Base-by-base conservation (phyloP, 202 grass and related monocot genomes). In the Zizania palustris region DNA sequence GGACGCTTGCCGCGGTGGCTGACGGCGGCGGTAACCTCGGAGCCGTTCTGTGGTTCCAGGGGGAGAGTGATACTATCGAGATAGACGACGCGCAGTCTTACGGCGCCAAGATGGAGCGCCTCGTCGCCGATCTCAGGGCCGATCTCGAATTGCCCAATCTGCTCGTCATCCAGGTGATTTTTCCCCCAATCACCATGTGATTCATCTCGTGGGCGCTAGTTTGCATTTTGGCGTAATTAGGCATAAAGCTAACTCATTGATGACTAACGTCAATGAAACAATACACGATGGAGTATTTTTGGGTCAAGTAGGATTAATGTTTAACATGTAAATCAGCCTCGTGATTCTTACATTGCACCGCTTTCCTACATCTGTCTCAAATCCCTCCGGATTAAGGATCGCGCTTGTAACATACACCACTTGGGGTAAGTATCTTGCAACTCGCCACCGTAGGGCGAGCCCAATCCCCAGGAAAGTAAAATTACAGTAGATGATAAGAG, bases 11-110 rank as follows among this genome's bases (percentile, higher is more conserved):
- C 16, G 86, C 89, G 3, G 69, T 78, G 7, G 71, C 14, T 2
- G 59, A 53, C 49, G 86, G 88, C 45, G 88, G 88, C 4, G 90
- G 90, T 1, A 67, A 9, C 21, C 57, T 97, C 37, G 85, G 49
- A 48, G 94, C 89, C 37, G 82, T 97, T 59, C 73, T 97, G 11
- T 97, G 94, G 94, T 93, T 88, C 82, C 91, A 97, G 81, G 94
- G 94, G 59, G 91, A 97, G 89, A 97, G 88, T 54, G 94, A 97
- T 58, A 93, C 94, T 61, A 61, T 93, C 54, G 58, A 65, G 60
- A 58, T 64, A 2, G 85, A 86, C 59, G 91, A 90, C 65, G 94
- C 94, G 5, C 82, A 48, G 5, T 74, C 86, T 5, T 93, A 97
- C 55, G 70, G 72, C 13, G 76, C 21, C 51, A 88, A 86, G 40